These are phyloP conservation scores for Penicillium janthinellum DNA, from an alignment of 2,329 filamentous ascomycete species.

Conservation along the genomic window DNA sequence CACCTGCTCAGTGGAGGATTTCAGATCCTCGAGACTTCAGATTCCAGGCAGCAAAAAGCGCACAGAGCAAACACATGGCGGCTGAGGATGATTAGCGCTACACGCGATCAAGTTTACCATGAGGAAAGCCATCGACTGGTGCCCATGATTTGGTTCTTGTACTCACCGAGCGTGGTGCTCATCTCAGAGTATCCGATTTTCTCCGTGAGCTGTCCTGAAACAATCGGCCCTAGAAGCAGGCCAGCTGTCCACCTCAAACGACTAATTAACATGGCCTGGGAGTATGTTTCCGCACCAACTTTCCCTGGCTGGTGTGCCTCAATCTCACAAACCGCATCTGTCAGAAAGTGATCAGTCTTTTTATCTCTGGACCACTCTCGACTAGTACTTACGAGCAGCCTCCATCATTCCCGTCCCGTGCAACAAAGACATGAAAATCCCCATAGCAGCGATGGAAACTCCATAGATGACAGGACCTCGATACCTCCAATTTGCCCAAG, in stretches of 20 bases:
- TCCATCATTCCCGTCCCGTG: constrained; percentile 34
- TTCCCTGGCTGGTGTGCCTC: neutral
- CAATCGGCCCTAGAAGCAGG: neutral
- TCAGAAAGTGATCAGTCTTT: neutral
- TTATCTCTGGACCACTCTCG: neutral
- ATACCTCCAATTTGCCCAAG: constrained; percentile 24
- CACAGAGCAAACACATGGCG: neutral
- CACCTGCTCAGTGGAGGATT: neutral
- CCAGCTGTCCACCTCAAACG: neutral
- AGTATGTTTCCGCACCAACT: neutral
- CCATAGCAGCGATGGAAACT: constrained; percentile 20
- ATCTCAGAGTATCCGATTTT: neutral
- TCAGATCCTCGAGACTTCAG: neutral
- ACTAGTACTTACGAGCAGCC: constrained; percentile 29
- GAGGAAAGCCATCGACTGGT: neutral
- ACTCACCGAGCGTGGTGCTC: neutral
- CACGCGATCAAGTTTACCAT: neutral
- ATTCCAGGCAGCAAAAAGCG: neutral
- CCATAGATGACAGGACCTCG: constrained; percentile 28
- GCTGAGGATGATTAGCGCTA: neutral
- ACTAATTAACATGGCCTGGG: neutral
- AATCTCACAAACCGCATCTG: neutral
- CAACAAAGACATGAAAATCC: constrained; percentile 27
- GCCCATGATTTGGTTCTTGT: neutral
- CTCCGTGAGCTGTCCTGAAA: neutral